Evolutionary conservation across 179 eudicot genomes (phyloP).

Genomic region (Spergularia azorica): DNA sequence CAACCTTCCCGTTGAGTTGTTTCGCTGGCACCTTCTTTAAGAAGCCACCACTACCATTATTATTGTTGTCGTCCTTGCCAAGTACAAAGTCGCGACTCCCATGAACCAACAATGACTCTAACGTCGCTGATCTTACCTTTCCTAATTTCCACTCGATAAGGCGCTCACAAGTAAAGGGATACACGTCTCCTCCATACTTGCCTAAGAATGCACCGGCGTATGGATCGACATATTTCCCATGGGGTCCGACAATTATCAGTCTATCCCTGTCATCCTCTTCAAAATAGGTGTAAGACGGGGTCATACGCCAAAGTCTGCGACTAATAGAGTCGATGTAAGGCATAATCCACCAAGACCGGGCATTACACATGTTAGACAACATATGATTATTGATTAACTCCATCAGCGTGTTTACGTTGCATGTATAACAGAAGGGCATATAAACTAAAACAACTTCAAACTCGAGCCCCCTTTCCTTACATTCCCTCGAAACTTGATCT

Average conservation of each 20-base stretch:
- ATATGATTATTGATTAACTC: neutral
- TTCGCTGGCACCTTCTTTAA: too few species aligned
- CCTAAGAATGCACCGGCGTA: neutral
- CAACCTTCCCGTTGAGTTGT: too few species aligned
- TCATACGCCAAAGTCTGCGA: neutral
- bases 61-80: too few species aligned
- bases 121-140: too few species aligned
- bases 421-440: too few species aligned
- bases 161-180: too few species aligned
- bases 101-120: too few species aligned
- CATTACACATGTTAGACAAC: neutral
- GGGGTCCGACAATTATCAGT: neutral
- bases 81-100: too few species aligned
- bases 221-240: neutral
- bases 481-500: too few species aligned
- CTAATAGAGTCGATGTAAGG: neutral
- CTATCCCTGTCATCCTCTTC: neutral
- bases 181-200: neutral
- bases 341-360: neutral
- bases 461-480: too few species aligned
- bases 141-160: too few species aligned
- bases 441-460: neutral
- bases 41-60: too few species aligned
- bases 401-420: neutral
- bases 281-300: neutral